Base-by-base conservation (phyloP, 148 eudicot species). In the Heliamphora exappendiculata region DNA sequence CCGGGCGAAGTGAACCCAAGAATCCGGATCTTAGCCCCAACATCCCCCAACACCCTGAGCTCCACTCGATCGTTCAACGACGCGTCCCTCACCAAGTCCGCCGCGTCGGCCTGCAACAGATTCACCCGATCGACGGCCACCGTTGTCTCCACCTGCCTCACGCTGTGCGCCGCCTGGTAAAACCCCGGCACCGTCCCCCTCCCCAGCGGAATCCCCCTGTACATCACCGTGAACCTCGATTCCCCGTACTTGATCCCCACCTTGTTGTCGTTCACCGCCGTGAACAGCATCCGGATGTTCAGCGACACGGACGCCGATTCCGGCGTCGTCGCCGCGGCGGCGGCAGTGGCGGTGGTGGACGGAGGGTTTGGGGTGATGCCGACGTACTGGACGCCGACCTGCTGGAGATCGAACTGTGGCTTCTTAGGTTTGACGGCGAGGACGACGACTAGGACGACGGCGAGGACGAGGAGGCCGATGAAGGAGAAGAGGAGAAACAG, bases 401-500 rank as follows among this genome's bases (percentile, higher is more conserved):
- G 91, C 34, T 94, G 88, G 81, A 94, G 93, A 33, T 89, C 87
- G 91, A 89, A 94, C 16, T 88, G 86, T 7, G 98, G 98, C 39
- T 94, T 94, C 7, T 91, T 89, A 7, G 98, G 98, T 53, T 94
- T 94, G 42, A 94, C 87, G 57, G 95, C 97, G 72, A 94, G 90
- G 51, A 94, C 45, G 42, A 94, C 49, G 70, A 90, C 85, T 74
- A 94, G 95, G 80, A 90, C 73, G 33, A 87, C 82, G 69, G 95
- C 97, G 84, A 94, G 87, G 51, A 70, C 39, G 72, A 90, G 78
- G 53, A 94, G 89, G 16, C 86, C 82, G 76, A 93, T 79, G 87
- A 93, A 89, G 73, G 93, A 87, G 83, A 94, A 86, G 54, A 94
- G 90, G 62, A 94, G 91, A 83, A 94, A 91, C 69, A 94, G 95